phyloP scores from a whole-genome alignment of 1,284 basidiomycete species.

The Dichomitus squalens region DNA sequence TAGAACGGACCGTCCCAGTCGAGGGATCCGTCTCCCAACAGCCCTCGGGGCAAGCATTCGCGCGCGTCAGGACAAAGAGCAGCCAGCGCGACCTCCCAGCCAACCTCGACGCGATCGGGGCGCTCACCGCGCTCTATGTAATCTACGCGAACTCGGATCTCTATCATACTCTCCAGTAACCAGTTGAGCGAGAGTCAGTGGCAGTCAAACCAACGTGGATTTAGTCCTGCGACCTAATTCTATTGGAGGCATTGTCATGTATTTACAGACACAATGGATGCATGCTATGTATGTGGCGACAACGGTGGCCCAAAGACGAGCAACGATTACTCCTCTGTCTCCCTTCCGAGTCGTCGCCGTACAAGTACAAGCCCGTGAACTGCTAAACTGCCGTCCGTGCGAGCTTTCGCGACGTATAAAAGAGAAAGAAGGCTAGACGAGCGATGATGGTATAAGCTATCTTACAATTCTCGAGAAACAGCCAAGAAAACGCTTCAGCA shows the following conservation, averaged over 20 bases:
- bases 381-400: background rate
- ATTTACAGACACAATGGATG: background rate
- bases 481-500: background rate
- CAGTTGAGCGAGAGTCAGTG: no score
- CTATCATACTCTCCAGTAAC: background rate
- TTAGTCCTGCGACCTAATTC: no score
- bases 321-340: background rate
- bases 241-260: background rate
- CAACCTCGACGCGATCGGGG: conserved; percentile 19
- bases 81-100: background rate
- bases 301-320: background rate
- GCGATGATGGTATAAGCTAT: conserved; percentile 22
- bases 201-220: no score
- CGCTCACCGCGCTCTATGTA: conserved; percentile 13
- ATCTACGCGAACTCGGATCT: conserved; percentile 14
- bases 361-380: no score
- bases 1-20: conserved; percentile 18
- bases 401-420: background rate
- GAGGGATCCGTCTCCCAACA: conserved; percentile 19
- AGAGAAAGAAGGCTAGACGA: background rate
- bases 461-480: conserved; percentile 10
- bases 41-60: conserved; percentile 26
- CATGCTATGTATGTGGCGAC: background rate
- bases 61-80: background rate
- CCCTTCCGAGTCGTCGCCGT: background rate